Percentiles rank a stretch among this genome's conserved stretches.
Evolutionary conservation across 108 stramenopile species (phyloP).

Genomic region (Cyclotella baltica): DNA sequence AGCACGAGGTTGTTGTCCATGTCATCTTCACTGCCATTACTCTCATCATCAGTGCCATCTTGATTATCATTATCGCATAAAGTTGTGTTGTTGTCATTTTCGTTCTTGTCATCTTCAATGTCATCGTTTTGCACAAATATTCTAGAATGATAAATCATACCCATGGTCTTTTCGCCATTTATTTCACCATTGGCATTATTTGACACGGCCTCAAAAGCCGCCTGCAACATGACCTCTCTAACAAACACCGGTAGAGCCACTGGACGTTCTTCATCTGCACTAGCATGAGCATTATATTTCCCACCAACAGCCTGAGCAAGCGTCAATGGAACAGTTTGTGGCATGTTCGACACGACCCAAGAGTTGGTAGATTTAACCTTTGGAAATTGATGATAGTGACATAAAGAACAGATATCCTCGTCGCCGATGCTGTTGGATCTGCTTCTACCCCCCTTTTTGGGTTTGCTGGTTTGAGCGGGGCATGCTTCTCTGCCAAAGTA

Average conservation of each 20-base stretch:
- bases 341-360: not conserved
- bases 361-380: slow-evolving; percentile 20
- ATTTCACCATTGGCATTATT: not conserved
- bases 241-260: slow-evolving; percentile 29
- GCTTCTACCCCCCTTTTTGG: slow-evolving; percentile 22
- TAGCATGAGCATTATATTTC: slow-evolving; percentile 28
- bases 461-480: not conserved
- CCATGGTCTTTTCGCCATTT: not conserved
- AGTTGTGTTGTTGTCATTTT: not conserved
- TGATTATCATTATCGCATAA: not conserved
- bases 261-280: not conserved
- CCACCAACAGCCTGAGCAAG: slow-evolving; percentile 39
- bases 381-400: slow-evolving; percentile 50
- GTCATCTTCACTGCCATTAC: slow-evolving; percentile 1
- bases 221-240: slow-evolving; percentile 27
- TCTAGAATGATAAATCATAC: slow-evolving; percentile 44
- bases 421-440: slow-evolving; percentile 19
- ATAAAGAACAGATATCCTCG: slow-evolving; percentile 27
- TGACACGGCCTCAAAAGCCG: slow-evolving; percentile 27
- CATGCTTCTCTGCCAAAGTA: slow-evolving; percentile 45
- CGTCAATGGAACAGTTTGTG: slow-evolving; percentile 34
- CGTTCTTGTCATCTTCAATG: not conserved
- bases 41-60: not conserved
- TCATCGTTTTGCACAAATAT: slow-evolving; percentile 6
- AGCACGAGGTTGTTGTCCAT: slow-evolving; percentile 11